These are phyloP conservation scores for Fomitiporia mediterranea DNA, from an alignment of 1,284 basidiomycete species.

Conservation along the genomic window DNA sequence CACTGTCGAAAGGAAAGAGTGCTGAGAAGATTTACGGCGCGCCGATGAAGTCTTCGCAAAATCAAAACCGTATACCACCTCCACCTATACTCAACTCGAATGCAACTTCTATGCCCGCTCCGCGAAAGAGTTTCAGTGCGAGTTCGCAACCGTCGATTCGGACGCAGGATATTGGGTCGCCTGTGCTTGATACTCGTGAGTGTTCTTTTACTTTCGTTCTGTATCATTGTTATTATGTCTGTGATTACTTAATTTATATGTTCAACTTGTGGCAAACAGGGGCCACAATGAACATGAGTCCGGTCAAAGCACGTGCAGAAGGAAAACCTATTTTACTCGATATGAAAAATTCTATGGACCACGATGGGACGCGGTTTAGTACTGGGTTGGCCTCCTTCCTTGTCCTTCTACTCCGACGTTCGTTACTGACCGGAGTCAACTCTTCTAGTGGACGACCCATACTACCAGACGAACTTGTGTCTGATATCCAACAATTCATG, in stretches of 20 bases:
- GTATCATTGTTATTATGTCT: not conserved
- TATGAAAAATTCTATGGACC: slow-evolving; percentile 26
- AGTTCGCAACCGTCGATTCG: slow-evolving; percentile 9
- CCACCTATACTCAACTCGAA: too few species aligned
- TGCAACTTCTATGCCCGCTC: too few species aligned
- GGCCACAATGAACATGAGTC: slow-evolving; percentile 47
- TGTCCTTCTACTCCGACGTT: too few species aligned
- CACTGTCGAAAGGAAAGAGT: slow-evolving; percentile 11
- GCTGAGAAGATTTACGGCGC: not conserved
- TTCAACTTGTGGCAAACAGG: not conserved
- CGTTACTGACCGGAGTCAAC: not conserved
- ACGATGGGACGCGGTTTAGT: slow-evolving; percentile 9
- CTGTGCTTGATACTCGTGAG: slow-evolving; percentile 23
- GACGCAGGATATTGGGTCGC: slow-evolving; percentile 21
- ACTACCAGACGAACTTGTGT: slow-evolving; percentile 71
- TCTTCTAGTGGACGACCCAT: slow-evolving; percentile 55
- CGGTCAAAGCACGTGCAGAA: slow-evolving; percentile 56
- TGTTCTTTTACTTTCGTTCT: not conserved
- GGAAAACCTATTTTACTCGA: slow-evolving; percentile 68
- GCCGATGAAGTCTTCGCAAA: not conserved
- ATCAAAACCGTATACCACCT: slow-evolving; percentile 12
- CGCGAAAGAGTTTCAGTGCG: slow-evolving; percentile 20
- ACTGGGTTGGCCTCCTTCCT: slow-evolving; percentile 11
- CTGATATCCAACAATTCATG: slow-evolving; percentile 80
- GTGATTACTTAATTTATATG: not conserved